Conservation (phyloP, 2,329 filamentous ascomycete species). For the Lizonia empirigonia region DNA sequence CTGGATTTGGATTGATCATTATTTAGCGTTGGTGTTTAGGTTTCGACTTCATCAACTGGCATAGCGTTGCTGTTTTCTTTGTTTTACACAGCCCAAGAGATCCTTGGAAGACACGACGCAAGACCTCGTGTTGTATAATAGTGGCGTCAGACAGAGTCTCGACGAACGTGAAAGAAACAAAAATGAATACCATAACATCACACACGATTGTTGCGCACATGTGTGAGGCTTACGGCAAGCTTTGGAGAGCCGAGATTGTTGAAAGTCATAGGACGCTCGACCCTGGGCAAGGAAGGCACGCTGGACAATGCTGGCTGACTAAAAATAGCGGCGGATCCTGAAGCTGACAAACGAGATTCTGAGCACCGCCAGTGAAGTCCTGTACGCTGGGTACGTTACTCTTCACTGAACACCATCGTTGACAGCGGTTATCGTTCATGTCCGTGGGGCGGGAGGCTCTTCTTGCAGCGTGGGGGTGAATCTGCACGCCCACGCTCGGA, state of each 20-base stretch:
- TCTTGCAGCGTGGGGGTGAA: conserved; percentile 7
- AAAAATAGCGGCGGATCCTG: neutral
- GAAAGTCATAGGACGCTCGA: neutral
- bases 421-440: neutral
- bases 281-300: neutral
- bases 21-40: conserved; percentile 16
- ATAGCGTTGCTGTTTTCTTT: conserved; percentile 16
- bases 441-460: conserved; percentile 2
- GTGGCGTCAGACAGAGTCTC: neutral
- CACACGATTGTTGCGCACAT: neutral
- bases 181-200: conserved; percentile 2
- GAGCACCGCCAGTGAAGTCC: too few species aligned
- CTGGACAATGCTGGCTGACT: neutral
- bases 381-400: too few species aligned
- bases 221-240: neutral
- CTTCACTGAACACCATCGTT: neutral
- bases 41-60: conserved; percentile 13
- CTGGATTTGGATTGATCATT: neutral
- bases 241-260: conserved; percentile 12
- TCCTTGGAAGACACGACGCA: conserved; percentile 17
- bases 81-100: conserved; percentile 7
- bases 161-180: neutral
- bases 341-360: neutral
- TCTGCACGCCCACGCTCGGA: conserved; percentile 9
- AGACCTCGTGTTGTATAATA: conserved; percentile 18